Conservation (phyloP, 176 grass and related monocot genomes). For the Puya raimondii region DNA sequence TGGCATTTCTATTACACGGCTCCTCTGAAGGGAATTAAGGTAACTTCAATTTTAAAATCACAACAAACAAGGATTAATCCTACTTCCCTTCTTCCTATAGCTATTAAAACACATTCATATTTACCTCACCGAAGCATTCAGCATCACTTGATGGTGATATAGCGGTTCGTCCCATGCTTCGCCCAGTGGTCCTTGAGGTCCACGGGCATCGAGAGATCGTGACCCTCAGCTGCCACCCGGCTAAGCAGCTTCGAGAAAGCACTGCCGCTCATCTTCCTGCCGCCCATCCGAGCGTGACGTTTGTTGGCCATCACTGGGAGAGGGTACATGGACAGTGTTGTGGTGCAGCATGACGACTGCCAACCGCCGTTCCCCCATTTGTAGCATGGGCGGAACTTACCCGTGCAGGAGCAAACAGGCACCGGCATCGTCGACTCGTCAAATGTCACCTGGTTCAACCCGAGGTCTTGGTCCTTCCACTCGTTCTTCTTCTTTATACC, state of each 20-base stretch:
- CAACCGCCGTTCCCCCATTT: conserved; percentile 89
- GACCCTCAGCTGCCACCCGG: conserved; percentile 71
- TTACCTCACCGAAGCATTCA: not conserved
- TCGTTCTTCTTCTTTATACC: conserved; percentile 43
- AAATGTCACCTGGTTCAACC: conserved; percentile 58
- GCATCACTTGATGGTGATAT: conserved; percentile 77
- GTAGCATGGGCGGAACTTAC: conserved; percentile 56
- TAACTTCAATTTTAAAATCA: not conserved
- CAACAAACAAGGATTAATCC: not conserved
- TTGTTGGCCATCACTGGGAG: conserved; percentile 88
- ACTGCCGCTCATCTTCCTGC: conserved; percentile 83
- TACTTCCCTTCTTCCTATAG: not conserved
- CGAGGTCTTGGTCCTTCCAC: conserved; percentile 70
- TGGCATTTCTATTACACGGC: not conserved
- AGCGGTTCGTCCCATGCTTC: conserved; percentile 80
- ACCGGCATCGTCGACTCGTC: conserved; percentile 74
- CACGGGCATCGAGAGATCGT: conserved; percentile 55
- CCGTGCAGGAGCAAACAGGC: conserved; percentile 69
- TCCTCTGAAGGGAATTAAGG: not conserved
- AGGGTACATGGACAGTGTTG: conserved; percentile 66
- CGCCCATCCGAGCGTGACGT: conserved; percentile 73
- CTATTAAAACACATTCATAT: not conserved
- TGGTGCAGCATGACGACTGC: conserved; percentile 90
- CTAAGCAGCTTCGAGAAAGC: conserved; percentile 80
- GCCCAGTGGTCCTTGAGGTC: conserved; percentile 95